Percentiles rank a stretch among this genome's conserved stretches.
Conservation (phyloP, 352 stramenopile species). For the Phytophthora nicotianae region DNA sequence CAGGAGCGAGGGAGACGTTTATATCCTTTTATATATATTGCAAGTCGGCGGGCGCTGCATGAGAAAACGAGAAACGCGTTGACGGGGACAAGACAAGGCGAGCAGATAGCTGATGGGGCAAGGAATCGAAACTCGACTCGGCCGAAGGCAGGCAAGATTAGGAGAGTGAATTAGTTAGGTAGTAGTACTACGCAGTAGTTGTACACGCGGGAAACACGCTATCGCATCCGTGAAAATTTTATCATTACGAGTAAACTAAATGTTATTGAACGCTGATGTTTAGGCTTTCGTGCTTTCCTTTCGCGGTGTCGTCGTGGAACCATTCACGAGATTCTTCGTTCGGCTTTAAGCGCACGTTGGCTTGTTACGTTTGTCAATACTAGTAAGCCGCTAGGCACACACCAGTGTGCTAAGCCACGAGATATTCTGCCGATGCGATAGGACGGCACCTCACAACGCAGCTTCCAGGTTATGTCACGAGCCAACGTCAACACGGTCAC, state of each 20-base stretch:
- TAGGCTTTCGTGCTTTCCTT: not conserved
- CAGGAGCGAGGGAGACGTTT: constrained; percentile 21
- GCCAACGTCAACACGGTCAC: too few species aligned
- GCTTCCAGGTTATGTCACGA: too few species aligned
- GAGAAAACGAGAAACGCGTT: constrained; percentile 6
- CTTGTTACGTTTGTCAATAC: too few species aligned
- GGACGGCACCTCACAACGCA: too few species aligned
- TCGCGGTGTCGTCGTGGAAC: too few species aligned
- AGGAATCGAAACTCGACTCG: constrained; percentile 9
- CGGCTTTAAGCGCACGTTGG: too few species aligned
- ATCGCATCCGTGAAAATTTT: constrained; percentile 17
- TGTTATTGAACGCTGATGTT: constrained; percentile 25
- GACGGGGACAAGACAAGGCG: constrained; percentile 10
- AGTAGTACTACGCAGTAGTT: too few species aligned
- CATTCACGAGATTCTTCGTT: too few species aligned
- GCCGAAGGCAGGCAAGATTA: constrained; percentile 17
- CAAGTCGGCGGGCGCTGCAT: constrained; percentile 8
- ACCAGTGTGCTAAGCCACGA: too few species aligned
- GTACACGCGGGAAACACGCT: constrained; percentile 26
- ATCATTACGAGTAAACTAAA: constrained; percentile 27
- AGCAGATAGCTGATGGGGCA: constrained; percentile 10
- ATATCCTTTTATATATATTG: constrained; percentile 40
- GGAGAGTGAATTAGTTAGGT: constrained; percentile 27
- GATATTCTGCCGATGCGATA: too few species aligned
- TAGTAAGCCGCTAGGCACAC: too few species aligned